Evolutionary conservation across 371 early-diverging fungal genomes (phyloP).

Genomic region (Rhizopus sp.): DNA sequence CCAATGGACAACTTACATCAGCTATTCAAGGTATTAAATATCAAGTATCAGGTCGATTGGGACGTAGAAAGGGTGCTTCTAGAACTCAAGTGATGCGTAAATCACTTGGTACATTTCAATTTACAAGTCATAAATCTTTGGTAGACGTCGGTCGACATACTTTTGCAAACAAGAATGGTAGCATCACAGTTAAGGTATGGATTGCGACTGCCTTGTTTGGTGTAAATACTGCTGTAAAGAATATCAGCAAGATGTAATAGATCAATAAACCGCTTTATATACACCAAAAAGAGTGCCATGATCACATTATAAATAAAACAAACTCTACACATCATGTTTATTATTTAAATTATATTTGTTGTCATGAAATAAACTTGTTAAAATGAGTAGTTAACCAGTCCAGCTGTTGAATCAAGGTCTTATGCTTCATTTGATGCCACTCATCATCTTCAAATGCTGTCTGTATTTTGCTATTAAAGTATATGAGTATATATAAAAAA

Average conservation of each 20-base stretch:
- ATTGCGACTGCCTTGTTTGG: constrained; percentile 53
- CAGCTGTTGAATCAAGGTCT: constrained; percentile 46
- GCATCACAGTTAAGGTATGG: constrained; percentile 59
- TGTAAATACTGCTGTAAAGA: constrained; percentile 45
- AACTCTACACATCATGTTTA: background rate
- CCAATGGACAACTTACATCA: constrained; percentile 45
- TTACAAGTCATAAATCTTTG: constrained; percentile 49
- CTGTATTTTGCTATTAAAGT: constrained; percentile 27
- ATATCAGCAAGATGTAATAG: constrained; percentile 22
- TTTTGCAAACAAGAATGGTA: constrained; percentile 54
- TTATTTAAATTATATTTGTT: background rate
- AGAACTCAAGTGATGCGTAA: constrained; percentile 47
- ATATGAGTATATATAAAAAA: background rate
- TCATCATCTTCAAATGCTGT: constrained; percentile 38
- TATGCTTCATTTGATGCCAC: constrained; percentile 43
- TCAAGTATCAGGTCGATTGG: constrained; percentile 52
- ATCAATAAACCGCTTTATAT: background rate
- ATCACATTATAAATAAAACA: constrained; percentile 2
- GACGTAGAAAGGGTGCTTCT: constrained; percentile 48
- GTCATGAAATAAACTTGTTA: constrained; percentile 6
- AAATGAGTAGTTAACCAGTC: constrained; percentile 42
- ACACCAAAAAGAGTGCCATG: background rate
- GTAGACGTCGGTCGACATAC: constrained; percentile 56
- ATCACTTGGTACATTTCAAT: constrained; percentile 54
- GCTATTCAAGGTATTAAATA: constrained; percentile 58